Base-by-base conservation (phyloP, 2,329 filamentous ascomycete species). In the Cladosporium velox region DNA sequence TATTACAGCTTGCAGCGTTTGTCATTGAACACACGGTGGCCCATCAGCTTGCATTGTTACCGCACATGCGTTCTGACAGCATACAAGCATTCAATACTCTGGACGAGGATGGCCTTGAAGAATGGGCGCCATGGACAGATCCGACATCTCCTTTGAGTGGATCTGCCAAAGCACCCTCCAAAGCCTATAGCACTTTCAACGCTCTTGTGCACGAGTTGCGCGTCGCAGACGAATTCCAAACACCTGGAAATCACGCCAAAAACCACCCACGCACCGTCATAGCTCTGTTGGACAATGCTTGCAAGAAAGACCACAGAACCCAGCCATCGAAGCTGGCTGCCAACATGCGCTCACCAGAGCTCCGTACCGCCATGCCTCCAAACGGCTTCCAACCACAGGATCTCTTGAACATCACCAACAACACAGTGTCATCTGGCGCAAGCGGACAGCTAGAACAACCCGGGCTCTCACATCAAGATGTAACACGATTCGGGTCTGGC, bases 91-190 rank as follows among this genome's bases (percentile, higher is more conserved):
- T 82, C 34, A 83, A 83, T 11, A 76, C 78, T 2, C 78, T 90
- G 2, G 82, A 86, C 30, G 88, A 91, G 74, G 87, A 90, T 70
- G 88, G 88, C 1, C 78, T 89, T 24, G 90, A 92, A 72, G 89
- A 92, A 77, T 92, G 90, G 90, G 87, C 90, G 69, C 87, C 88
- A 1, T 92, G 90, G 90, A 81, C 82, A 21, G 85, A 87, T 60
- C 74, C 74, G 28, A 65, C 49, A 21, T 54, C 55, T 10, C 61
- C 69, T 34, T 54, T 55, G 28, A 65, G 59, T 24, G 51, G 66
- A 14, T 58, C 54, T 49, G 82, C 67, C 71, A 81, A 65, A 76
- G 78, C 68, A 68, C 79, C 67, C 68, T 73, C 65, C 30, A 72
- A 73, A 64, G 73, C 71, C 26, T 75, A 84, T 26, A 87, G 84